phyloP scores from a whole-genome alignment of 352 stramenopile genomes.

The Phytopythium helicoides region DNA sequence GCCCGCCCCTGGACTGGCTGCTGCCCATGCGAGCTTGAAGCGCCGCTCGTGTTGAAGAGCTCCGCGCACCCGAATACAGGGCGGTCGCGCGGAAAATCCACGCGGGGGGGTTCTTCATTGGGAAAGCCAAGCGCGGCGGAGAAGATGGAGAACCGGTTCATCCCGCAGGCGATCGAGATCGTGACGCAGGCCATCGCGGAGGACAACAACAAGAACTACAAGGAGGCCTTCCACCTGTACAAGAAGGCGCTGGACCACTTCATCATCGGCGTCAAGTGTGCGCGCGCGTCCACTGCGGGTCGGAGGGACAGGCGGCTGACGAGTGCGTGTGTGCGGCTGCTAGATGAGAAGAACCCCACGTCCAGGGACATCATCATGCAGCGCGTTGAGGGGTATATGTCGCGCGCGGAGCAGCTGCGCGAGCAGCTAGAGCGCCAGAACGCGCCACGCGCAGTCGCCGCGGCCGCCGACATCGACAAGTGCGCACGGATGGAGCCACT shows the following conservation, averaged over 20 bases:
- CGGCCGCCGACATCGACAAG: slow-evolving; percentile 74
- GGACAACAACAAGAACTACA: slow-evolving; percentile 89
- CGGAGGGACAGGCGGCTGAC: too few relatives aligned
- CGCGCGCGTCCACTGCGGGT: too few relatives aligned
- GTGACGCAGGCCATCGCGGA: slow-evolving; percentile 85
- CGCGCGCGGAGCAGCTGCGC: slow-evolving; percentile 83
- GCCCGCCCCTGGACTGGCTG: slow-evolving; percentile 49
- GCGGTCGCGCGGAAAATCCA: slow-evolving; percentile 5
- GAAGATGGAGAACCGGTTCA: slow-evolving; percentile 89
- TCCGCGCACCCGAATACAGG: not conserved
- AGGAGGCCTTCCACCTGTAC: slow-evolving; percentile 85
- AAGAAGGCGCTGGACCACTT: slow-evolving; percentile 90
- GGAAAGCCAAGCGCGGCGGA: not conserved
- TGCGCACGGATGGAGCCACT: too few relatives aligned
- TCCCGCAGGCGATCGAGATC: slow-evolving; percentile 89
- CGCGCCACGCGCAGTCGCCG: slow-evolving; percentile 51
- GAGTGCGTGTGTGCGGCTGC: too few relatives aligned
- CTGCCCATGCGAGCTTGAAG: slow-evolving; percentile 38
- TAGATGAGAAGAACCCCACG: slow-evolving; percentile 92
- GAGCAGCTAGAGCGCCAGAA: slow-evolving; percentile 72
- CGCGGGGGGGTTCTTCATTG: not conserved
- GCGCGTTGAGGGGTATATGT: slow-evolving; percentile 89
- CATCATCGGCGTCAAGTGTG: slow-evolving; percentile 89
- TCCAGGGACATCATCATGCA: slow-evolving; percentile 91
- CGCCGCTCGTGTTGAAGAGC: not conserved